Evolutionary conservation across 1,284 basidiomycete species (phyloP), one percentile per base, ranked within the genome.

Genomic region (Afroboletus lepidellus): DNA sequence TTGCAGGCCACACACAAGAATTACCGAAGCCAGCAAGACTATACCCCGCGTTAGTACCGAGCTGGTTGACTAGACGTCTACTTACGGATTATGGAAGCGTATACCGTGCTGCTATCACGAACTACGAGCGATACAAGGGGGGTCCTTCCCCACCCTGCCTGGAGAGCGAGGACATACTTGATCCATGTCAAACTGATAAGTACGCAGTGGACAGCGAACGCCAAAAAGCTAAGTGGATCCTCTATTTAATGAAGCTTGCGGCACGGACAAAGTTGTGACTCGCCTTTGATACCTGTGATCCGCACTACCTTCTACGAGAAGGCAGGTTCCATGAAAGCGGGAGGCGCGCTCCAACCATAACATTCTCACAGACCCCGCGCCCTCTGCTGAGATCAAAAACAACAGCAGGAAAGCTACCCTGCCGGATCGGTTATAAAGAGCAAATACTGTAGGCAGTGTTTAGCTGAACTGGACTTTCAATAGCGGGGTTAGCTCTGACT

Each of bases 91-190:
- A 33, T 48, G 2, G 42, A 37, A 34, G 9, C 41, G 44, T 62
- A 67, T 1, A 56, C 44, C 13, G 11, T 53, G 20, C 50, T 46
- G 18, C 51, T 24, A 34, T 64, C 61, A 18, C 57, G 53, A 15
- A 68, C 41, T n/a, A 64, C 41, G 9, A 64, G 54, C 12, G 51
- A 58, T n/a, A 61, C 53, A 18, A 68, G 60, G 3, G 64, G 52
- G 0, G 51, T 34, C 27, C 54, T 57, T 0, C 59, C 48, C 54
- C 50, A 54, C 20, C 63, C 56, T 12, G 41, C 42, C 41, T 42
- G 57, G 2, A 32, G 36, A 46, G 50, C 46, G 2, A 33, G 7
- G 27, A 53, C 24, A 24, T 62, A 67, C 47, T 62, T 64, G 57
- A 53, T 48, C 29, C 45, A 29, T 18, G 53, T 58, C 49, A 67